Conservation (phyloP, 176 grass and related monocot species). For the Avena insularis region DNA sequence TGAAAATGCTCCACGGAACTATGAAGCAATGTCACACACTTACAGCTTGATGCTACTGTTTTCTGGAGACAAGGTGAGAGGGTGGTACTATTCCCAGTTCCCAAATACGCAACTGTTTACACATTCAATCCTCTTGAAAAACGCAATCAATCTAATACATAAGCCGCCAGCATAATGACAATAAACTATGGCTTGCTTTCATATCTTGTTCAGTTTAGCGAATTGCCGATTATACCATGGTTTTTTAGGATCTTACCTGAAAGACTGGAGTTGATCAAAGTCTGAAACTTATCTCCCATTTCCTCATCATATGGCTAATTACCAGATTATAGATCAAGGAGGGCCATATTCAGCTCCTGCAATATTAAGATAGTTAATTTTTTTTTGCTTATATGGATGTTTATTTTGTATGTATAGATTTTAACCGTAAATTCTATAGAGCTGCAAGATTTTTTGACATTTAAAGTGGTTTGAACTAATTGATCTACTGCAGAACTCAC, state of each 20-base stretch:
- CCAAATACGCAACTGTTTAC: background rate
- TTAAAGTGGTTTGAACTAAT: conserved; percentile 36
- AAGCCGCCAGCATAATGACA: conserved; percentile 28
- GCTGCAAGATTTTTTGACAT: conserved; percentile 34
- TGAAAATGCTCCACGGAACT: conserved; percentile 82
- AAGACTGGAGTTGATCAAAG: conserved; percentile 4
- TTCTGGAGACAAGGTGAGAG: conserved; percentile 79
- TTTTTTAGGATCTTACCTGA: background rate
- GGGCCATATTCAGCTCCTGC: conserved; percentile 5
- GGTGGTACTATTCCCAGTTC: background rate
- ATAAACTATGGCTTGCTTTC: conserved; percentile 6
- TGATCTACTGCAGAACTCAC: conserved; percentile 60
- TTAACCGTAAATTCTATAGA: background rate
- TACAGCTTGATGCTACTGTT: conserved; percentile 93
- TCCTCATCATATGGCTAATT: conserved; percentile 14
- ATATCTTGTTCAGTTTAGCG: background rate
- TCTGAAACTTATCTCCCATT: conserved; percentile 6
- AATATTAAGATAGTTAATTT: conserved; percentile 5
- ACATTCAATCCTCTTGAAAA: background rate
- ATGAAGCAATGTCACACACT: conserved; percentile 92
- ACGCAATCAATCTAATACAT: background rate
- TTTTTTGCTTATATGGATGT: conserved; percentile 11
- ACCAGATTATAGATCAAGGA: conserved; percentile 8
- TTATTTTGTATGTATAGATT: background rate
- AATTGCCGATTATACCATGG: conserved; percentile 19